phyloP scores from a whole-genome alignment of 441 rosid genomes.

The Gossypium schwendimanii region DNA sequence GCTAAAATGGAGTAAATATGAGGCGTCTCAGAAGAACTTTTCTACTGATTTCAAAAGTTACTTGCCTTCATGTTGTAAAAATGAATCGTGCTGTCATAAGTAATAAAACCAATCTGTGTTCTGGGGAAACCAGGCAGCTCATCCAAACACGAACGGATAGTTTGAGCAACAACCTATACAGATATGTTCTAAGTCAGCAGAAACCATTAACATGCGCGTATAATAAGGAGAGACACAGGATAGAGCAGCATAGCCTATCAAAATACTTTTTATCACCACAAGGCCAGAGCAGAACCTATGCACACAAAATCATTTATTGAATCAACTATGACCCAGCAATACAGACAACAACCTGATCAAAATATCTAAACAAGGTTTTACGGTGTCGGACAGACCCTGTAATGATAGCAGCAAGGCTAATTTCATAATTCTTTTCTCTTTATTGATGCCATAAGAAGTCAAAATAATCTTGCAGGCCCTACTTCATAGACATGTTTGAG shows the following conservation, averaged over 20 bases:
- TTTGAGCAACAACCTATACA: slow-evolving; percentile 79
- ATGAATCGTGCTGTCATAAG: slow-evolving; percentile 95
- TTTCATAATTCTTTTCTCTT: not conserved
- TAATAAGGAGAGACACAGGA: not conserved
- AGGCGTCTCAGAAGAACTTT: slow-evolving; percentile 16
- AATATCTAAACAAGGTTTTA: not conserved
- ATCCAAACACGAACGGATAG: slow-evolving; percentile 91
- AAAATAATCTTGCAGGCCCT: not conserved
- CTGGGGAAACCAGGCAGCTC: slow-evolving; percentile 91
- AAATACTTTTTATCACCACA: not conserved
- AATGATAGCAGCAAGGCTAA: slow-evolving; percentile 4
- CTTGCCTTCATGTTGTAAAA: slow-evolving; percentile 97
- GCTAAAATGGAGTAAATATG: not conserved
- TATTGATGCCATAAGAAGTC: not conserved
- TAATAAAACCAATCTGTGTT: slow-evolving; percentile 96
- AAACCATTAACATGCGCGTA: not conserved
- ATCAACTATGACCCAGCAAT: not conserved
- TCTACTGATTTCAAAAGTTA: slow-evolving; percentile 10
- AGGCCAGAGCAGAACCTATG: not conserved
- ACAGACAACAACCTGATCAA: not conserved
- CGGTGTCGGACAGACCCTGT: not conserved
- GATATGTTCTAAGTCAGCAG: not conserved
- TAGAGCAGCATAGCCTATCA: not conserved
- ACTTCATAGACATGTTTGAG: not conserved
- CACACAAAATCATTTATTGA: slow-evolving; percentile 3